These are phyloP conservation scores for Talaromyces marneffei DNA, from an alignment of 2,329 filamentous ascomycete species.

Conservation along the genomic window DNA sequence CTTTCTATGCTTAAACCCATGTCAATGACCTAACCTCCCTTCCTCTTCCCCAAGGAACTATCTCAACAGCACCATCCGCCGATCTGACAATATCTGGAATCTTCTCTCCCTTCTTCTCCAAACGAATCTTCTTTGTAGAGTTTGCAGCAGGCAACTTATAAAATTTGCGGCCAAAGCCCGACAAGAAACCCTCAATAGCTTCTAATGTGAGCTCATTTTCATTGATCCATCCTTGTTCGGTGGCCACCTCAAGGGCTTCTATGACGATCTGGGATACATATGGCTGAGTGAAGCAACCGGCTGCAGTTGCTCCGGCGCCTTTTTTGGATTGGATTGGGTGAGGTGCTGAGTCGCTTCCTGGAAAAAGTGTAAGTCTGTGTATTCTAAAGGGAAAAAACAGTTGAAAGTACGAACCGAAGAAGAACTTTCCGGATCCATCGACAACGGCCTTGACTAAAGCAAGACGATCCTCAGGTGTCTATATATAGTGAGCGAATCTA, in stretches of 20 bases:
- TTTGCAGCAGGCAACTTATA: slow-evolving; percentile 48
- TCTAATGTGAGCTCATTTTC: slow-evolving; percentile 52
- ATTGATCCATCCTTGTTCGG: slow-evolving; percentile 48
- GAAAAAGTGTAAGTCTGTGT: slow-evolving; percentile 18
- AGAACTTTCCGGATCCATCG: slow-evolving; percentile 55
- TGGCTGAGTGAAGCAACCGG: slow-evolving; percentile 59
- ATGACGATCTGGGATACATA: slow-evolving; percentile 55
- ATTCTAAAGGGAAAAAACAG: not conserved
- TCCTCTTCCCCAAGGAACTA: slow-evolving; percentile 61
- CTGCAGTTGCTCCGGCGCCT: slow-evolving; percentile 46
- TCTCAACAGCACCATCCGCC: slow-evolving; percentile 49
- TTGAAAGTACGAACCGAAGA: slow-evolving; percentile 49
- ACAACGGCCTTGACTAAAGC: slow-evolving; percentile 61
- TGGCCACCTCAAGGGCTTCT: slow-evolving; percentile 53
- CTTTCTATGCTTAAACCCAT: slow-evolving; percentile 20
- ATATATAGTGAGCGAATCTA: not conserved
- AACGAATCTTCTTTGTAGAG: slow-evolving; percentile 47
- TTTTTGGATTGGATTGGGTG: slow-evolving; percentile 54
- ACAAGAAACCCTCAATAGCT: slow-evolving; percentile 54
- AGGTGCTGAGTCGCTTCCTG: slow-evolving; percentile 62
- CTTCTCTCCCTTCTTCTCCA: slow-evolving; percentile 52
- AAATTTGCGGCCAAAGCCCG: slow-evolving; percentile 52
- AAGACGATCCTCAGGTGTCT: slow-evolving; percentile 62
- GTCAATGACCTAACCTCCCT: slow-evolving; percentile 45
- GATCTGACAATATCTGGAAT: slow-evolving; percentile 52